Evolutionary conservation across 2,329 filamentous ascomycete species (phyloP).

Genomic region (Fusarium austroafricanum): DNA sequence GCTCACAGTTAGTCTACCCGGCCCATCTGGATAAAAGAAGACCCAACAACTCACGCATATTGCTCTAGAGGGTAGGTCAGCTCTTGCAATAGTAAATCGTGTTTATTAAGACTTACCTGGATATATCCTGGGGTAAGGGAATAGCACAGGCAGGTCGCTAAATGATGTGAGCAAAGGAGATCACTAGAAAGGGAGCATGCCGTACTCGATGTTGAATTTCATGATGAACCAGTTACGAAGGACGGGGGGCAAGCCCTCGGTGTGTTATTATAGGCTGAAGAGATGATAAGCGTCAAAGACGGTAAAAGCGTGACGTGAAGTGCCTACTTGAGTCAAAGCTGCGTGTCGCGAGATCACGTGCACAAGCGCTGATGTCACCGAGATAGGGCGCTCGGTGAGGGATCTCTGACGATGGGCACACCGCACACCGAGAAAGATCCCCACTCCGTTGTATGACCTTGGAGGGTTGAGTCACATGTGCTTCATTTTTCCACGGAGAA

Average conservation of each 20-base stretch:
- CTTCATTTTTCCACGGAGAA: no score
- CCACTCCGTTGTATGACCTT: neutral
- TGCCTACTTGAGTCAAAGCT: slow-evolving; percentile 30
- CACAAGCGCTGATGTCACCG: slow-evolving; percentile 14
- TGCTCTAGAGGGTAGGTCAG: slow-evolving; percentile 55
- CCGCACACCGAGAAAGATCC: neutral
- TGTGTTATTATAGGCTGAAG: slow-evolving; percentile 11
- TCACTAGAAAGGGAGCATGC: neutral
- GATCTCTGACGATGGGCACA: neutral
- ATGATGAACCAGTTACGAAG: slow-evolving; percentile 50
- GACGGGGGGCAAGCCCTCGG: slow-evolving; percentile 35
- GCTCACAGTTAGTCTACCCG: slow-evolving; percentile 5
- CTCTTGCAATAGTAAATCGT: neutral
- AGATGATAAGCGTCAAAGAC: slow-evolving; percentile 13
- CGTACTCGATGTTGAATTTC: slow-evolving; percentile 66
- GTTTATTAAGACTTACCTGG: slow-evolving; percentile 56
- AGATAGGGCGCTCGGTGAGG: slow-evolving; percentile 13
- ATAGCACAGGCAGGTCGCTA: slow-evolving; percentile 68
- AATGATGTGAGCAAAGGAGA: slow-evolving; percentile 32
- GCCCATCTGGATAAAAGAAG: neutral
- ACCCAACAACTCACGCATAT: slow-evolving; percentile 60
- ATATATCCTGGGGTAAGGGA: slow-evolving; percentile 70
- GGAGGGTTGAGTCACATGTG: no score
- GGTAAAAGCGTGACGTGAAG: slow-evolving; percentile 39
- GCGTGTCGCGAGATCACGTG: slow-evolving; percentile 51